Evolutionary conservation across 176 grass and related monocot species (phyloP).

Genomic region (Aegilops bicornis): DNA sequence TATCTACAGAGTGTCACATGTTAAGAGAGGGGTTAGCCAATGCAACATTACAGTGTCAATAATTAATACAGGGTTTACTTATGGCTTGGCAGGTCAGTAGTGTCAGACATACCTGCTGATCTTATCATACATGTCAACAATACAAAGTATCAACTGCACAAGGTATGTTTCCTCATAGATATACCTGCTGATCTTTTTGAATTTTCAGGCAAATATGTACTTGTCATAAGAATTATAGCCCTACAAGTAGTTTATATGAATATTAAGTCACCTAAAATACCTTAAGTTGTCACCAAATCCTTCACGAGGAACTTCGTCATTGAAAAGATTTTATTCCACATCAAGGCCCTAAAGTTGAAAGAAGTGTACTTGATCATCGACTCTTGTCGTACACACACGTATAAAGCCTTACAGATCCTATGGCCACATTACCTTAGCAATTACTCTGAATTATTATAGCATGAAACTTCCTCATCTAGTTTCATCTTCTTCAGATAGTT

Average conservation of each 20-base stretch:
- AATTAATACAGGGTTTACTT: neutral
- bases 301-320: neutral
- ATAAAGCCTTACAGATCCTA: constrained; percentile 14
- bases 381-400: neutral
- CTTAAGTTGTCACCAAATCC: neutral
- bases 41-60: neutral
- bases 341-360: constrained; percentile 4
- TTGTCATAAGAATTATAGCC: neutral
- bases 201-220: constrained; percentile 1
- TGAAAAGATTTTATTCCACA: constrained; percentile 16
- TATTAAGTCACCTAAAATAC: constrained; percentile 27
- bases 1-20: neutral
- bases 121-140: constrained; percentile 91
- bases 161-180: constrained; percentile 54
- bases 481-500: constrained; percentile 38
- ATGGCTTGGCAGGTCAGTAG: constrained; percentile 66
- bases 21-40: neutral
- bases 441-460: constrained; percentile 2
- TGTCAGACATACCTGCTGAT: constrained; percentile 83
- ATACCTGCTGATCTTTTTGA: neutral
- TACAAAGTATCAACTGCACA: constrained; percentile 90
- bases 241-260: neutral
- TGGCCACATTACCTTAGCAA: neutral
- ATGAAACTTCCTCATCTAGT: constrained; percentile 3
- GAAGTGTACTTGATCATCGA: constrained; percentile 1